Evolutionary conservation across 1,284 basidiomycete species (phyloP), one percentile per base, ranked within the genome.

Genomic region (Tranzscheliella williamsii): DNA sequence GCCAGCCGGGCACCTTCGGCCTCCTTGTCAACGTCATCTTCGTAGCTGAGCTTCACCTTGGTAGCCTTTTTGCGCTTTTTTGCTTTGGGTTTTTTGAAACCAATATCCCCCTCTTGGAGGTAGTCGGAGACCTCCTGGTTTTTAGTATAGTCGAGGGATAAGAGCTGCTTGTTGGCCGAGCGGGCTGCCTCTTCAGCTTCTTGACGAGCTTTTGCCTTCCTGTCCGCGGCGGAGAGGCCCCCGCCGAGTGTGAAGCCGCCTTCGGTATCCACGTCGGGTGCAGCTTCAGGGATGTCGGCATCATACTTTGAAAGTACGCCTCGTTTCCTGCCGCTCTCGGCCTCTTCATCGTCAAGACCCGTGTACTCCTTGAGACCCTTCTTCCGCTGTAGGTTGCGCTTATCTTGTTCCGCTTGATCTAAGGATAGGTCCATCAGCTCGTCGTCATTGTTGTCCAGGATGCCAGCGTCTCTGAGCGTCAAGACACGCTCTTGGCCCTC

Each of bases 401-500:
- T 85, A 18, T 85, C 84, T 9, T 84, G 84, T 70, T 92, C 91
- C 37, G 84, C 84, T 75, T 95, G 91, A 0, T 89, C 90, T 81
- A 97, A 84, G 67, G 92, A 89, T 38, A 94, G 82, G 70, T 98
- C 96, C 79, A 95, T 89, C 16, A 98, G 83, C 79, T 96, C 94
- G 79, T 98, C 95, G 86, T 98, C 95, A 89, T 52, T 70, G 87
- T 90, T 91, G 82, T 95, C 92, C 24, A 98, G 86, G 45, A 99
- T 88, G 27, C 89, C 85, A 70, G 87, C 88, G 77, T 99, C 95
- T 83, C 94, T 93, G 72, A 99, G 82, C 1, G 95, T 99, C 64
- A 99, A 86, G 80, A 98, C 90, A 56, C 87, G 86, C 66, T 91
- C 92, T 79, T 95, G 89, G 65, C 95, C 94, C 78, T 92, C 91